A percentile compares a stretch with the other conserved stretches of the same genome.
Conservation (phyloP, 106 monocot genomes). For the Dendrobium officinale region DNA sequence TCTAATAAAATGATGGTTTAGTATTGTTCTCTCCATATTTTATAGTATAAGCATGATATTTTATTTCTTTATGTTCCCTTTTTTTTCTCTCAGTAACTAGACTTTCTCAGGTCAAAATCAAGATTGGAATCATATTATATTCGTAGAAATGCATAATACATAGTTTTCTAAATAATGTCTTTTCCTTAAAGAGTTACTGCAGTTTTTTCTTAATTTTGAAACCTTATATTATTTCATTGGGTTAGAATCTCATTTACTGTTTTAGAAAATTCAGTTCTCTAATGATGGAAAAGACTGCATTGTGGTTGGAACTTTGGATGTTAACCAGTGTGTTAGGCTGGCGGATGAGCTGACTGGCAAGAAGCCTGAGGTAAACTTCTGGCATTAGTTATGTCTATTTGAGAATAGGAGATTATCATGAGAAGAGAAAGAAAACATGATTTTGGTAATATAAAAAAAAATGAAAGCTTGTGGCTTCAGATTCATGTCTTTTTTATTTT, state of each 20-base stretch:
- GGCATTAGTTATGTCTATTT: background rate
- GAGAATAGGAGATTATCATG: background rate
- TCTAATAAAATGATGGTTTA: background rate
- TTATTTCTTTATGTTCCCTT: background rate
- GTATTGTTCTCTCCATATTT: background rate
- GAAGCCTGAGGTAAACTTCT: slow-evolving; percentile 64
- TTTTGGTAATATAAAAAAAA: background rate
- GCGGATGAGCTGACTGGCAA: slow-evolving; percentile 74
- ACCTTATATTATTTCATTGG: background rate
- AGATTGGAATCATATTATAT: background rate
- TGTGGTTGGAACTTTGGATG: slow-evolving; percentile 82
- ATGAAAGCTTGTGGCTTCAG: no score
- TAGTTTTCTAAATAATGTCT: background rate
- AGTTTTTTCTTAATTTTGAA: background rate
- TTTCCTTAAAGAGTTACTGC: background rate
- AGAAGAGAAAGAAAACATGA: background rate
- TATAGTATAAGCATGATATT: background rate
- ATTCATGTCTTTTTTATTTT: no score
- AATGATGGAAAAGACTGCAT: slow-evolving; percentile 55
- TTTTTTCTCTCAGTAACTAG: background rate
- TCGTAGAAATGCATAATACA: background rate
- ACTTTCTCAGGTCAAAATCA: background rate
- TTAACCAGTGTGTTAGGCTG: slow-evolving; percentile 72
- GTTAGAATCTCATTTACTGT: background rate
- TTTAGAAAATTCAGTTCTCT: slow-evolving; percentile 42